Conservation (phyloP, 805 yeast species). For the Sugiyamaella marilandica region DNA sequence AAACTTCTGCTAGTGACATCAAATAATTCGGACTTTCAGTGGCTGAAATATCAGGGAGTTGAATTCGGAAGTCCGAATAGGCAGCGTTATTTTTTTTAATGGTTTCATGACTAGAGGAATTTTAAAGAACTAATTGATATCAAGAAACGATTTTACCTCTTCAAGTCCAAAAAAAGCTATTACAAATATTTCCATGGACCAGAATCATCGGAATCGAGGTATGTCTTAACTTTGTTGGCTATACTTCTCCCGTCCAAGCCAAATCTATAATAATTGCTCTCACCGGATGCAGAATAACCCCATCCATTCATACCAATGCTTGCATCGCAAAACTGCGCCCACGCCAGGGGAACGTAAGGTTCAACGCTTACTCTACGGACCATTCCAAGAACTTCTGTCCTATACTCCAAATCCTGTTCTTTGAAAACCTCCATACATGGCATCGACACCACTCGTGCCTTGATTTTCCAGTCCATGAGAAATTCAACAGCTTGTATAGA, state of each 20-base stretch:
- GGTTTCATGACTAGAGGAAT: too few relatives aligned
- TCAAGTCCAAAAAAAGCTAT: too few relatives aligned
- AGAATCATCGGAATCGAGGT: too few relatives aligned
- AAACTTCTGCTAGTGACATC: too few relatives aligned
- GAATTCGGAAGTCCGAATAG: too few relatives aligned
- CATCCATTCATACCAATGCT: conserved; percentile 33
- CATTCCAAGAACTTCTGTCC: conserved; percentile 51
- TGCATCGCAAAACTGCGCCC: conserved; percentile 38
- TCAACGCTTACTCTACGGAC: conserved; percentile 34
- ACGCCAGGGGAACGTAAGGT: conserved; percentile 35
- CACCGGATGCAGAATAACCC: conserved; percentile 37
- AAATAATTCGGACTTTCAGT: too few relatives aligned
- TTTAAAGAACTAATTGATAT: too few relatives aligned
- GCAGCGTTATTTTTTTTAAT: too few relatives aligned
- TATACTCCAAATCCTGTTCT: conserved; percentile 73
- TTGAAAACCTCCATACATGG: conserved; percentile 93
- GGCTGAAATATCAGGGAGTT: too few relatives aligned
- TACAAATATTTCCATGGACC: too few relatives aligned
- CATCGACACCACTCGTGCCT: conserved; percentile 80
- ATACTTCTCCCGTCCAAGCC: conserved; percentile 20
- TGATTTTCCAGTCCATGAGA: conserved; percentile 56
- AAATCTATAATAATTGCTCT: conserved; percentile 31
- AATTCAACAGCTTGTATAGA: conserved; percentile 77
- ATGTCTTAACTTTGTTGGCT: not conserved
- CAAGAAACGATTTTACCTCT: too few relatives aligned